Evolutionary conservation across 2,329 filamentous ascomycete genomes (phyloP).

Genomic region (Colletotrichum filicis): DNA sequence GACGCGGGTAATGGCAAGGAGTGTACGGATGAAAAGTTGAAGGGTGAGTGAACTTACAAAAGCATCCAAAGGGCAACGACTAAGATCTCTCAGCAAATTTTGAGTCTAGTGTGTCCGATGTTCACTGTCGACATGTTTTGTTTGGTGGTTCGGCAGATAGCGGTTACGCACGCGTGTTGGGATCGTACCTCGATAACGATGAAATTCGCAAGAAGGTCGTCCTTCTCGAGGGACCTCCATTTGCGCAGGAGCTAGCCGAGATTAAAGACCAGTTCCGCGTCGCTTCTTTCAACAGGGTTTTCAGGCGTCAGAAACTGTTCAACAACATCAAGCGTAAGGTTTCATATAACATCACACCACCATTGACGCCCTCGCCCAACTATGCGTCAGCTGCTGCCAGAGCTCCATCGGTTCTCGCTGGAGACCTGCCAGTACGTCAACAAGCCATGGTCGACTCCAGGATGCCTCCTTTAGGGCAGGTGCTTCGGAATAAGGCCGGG

Average conservation of each 20-base stretch:
- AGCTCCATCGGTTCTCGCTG: background rate
- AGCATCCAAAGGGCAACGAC: background rate
- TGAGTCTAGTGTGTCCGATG: constrained; percentile 45
- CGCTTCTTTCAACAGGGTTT: constrained; percentile 39
- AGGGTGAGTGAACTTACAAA: constrained; percentile 42
- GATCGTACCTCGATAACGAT: constrained; percentile 41
- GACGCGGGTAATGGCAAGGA: constrained; percentile 56
- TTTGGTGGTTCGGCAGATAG: constrained; percentile 55
- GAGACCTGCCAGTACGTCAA: background rate
- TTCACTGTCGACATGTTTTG: constrained; percentile 52
- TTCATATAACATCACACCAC: constrained; percentile 37
- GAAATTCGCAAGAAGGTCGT: constrained; percentile 44
- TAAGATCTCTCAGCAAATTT: constrained; percentile 41
- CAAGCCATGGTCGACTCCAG: background rate
- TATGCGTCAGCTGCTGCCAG: constrained; percentile 35
- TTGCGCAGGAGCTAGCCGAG: constrained; percentile 47
- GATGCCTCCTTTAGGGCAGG: background rate
- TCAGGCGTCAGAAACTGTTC: constrained; percentile 40
- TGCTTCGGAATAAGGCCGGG: constrained; percentile 40
- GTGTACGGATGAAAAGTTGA: constrained; percentile 53
- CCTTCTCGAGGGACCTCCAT: constrained; percentile 51
- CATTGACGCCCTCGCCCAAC: constrained; percentile 36
- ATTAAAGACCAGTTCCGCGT: constrained; percentile 43
- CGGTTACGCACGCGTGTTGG: constrained; percentile 53
- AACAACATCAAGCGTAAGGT: constrained; percentile 36